Evolutionary conservation across 1,284 basidiomycete genomes (phyloP).

Genomic region (Porodaedalea pini): DNA sequence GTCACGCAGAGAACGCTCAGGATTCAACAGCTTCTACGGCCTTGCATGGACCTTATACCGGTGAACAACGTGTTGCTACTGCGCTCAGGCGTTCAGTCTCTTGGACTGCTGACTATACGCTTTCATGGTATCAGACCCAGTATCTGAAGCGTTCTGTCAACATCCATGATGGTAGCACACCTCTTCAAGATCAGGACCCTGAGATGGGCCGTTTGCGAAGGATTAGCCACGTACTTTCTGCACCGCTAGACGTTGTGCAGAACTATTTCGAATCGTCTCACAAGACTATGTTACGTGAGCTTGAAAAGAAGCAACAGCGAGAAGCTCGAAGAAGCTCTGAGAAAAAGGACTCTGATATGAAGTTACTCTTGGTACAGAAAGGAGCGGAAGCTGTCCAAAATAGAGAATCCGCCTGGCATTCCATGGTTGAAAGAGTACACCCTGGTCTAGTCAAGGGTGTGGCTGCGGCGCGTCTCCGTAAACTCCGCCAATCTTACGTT

Average conservation of each 20-base stretch:
- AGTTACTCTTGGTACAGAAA: constrained; percentile 36
- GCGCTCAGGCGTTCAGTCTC: constrained; percentile 44
- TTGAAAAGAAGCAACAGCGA: constrained; percentile 34
- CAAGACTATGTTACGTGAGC: constrained; percentile 38
- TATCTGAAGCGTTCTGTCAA: constrained; percentile 55
- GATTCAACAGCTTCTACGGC: constrained; percentile 22
- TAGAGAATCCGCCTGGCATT: constrained; percentile 62
- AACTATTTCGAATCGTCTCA: constrained; percentile 42
- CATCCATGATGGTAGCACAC: constrained; percentile 40
- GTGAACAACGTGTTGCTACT: constrained; percentile 40
- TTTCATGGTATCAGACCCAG: constrained; percentile 65
- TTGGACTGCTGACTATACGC: constrained; percentile 56
- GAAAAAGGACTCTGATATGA: constrained; percentile 29
- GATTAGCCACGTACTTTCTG: constrained; percentile 52
- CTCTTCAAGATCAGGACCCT: constrained; percentile 46
- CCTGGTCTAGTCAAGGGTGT: constrained; percentile 47
- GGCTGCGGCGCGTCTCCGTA: constrained; percentile 47
- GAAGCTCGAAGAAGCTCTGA: constrained; percentile 28
- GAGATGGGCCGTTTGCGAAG: constrained; percentile 38
- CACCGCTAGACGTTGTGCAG: constrained; percentile 48
- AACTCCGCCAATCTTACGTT: constrained; percentile 52
- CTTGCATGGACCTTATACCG: constrained; percentile 21
- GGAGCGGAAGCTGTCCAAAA: constrained; percentile 46
- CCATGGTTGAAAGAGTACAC: constrained; percentile 50
- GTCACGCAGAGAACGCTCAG: constrained; percentile 27